Base-by-base conservation (phyloP, 1,284 basidiomycete species). In the Schizophyllum amplum region DNA sequence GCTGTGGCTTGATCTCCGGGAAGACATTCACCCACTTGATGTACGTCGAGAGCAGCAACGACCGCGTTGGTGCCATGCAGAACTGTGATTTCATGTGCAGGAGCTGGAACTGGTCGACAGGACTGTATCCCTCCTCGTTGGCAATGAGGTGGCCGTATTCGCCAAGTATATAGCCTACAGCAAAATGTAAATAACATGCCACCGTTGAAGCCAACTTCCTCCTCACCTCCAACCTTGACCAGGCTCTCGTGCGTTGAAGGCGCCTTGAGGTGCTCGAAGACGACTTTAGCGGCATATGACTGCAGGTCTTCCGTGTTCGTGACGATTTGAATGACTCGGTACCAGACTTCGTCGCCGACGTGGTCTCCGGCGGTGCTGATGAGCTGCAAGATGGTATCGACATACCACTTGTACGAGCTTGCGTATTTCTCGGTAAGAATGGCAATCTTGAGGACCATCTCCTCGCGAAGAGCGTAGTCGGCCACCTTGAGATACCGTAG, bases 11-110 rank as follows among this genome's bases (percentile, higher is more conserved):
- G 72, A 99, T 98, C 72, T 99, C 97, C 5, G 97, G 97, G 74
- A 99, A 99, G 55, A 99, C 87, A 70, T 99, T 99, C 61, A 98
- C 92, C 96, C 94, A 97, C 79, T 99, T 99, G 76, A 98, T 88
- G 70, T 99, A 99, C 0, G 97, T 98, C 5, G 96, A 96, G 15
- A 99, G 77, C 23, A 99, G 81, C 50, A 99, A 79, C 0, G 95
- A 91, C 25, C 96, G 85, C 5, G 97, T 99, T 24, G 94, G 78
- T 1, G 95, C 93, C 47, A 92, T 84, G 69, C 96, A 98, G 66
- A 94, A 91, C 69, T 96, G 94, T 24, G 95, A 95, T 69, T 98
- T 98, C 4, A 93, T 87, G 72, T 99, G 96, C 5, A 99, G 75
- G 4, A 92, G 79, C 64, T 94, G 91, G 71, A 99, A 98, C 67